These are phyloP conservation scores for Pichia inconspicua DNA, from an alignment of 1,139 yeast species.

Conservation along the genomic window DNA sequence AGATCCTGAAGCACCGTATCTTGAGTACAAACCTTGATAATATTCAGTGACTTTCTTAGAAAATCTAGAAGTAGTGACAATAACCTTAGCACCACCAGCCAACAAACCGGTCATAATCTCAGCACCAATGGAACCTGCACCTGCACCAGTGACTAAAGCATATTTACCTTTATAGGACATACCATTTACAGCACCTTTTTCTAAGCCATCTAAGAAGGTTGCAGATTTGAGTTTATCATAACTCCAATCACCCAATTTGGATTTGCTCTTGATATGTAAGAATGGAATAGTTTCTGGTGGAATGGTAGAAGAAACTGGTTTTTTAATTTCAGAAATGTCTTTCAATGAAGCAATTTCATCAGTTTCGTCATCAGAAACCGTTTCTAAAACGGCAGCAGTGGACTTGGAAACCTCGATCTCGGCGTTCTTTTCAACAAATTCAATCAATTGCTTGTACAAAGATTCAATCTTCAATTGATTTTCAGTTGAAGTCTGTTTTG, in stretches of 20 bases:
- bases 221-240: slow-evolving; percentile 77
- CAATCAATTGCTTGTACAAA: slow-evolving; percentile 70
- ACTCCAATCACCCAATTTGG: slow-evolving; percentile 67
- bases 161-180: slow-evolving; percentile 81
- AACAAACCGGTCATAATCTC: slow-evolving; percentile 90
- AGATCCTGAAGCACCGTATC: slow-evolving; percentile 88
- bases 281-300: slow-evolving; percentile 89
- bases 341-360: slow-evolving; percentile 83
- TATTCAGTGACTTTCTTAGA: slow-evolving; percentile 91
- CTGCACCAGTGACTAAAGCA: slow-evolving; percentile 95
- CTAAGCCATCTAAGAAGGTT: slow-evolving; percentile 79
- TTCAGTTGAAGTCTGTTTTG: slow-evolving; percentile 56
- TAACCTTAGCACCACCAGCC: slow-evolving; percentile 96
- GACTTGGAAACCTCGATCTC: slow-evolving; percentile 52
- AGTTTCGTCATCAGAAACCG: slow-evolving; percentile 46
- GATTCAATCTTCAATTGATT: slow-evolving; percentile 73
- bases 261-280: slow-evolving; percentile 80
- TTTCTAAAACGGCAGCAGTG: slow-evolving; percentile 33
- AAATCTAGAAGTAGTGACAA: slow-evolving; percentile 93
- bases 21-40: slow-evolving; percentile 88
- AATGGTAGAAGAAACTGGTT: slow-evolving; percentile 65
- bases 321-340: slow-evolving; percentile 57
- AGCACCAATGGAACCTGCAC: slow-evolving; percentile 98
- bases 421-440: slow-evolving; percentile 60
- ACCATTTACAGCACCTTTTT: slow-evolving; percentile 89